A percentile compares a stretch with the other conserved stretches of the same genome.
Conservation (phyloP, 1,139 yeast species). For the Eremothecium gossypii region DNA sequence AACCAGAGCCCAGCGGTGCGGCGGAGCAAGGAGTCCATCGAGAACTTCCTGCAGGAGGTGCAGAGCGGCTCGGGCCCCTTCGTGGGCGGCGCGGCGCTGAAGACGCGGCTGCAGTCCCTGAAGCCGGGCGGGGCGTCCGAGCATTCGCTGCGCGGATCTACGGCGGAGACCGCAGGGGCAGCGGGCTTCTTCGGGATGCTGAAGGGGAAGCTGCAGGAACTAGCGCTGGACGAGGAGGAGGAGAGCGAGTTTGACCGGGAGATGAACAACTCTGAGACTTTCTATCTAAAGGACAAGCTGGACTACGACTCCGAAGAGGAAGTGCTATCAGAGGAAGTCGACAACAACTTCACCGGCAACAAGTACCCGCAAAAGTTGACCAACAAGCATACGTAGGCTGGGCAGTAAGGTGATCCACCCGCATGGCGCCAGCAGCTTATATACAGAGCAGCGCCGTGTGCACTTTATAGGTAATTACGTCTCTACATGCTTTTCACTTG, state of each 20-base stretch:
- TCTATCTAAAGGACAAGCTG: neutral
- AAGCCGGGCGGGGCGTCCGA: too few relatives aligned
- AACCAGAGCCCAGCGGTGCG: constrained; percentile 17
- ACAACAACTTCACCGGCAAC: neutral
- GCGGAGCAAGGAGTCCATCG: constrained; percentile 17
- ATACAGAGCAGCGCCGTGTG: neutral
- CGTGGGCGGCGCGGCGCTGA: too few relatives aligned
- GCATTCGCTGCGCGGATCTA: neutral
- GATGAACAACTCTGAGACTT: neutral
- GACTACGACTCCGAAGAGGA: constrained; percentile 5
- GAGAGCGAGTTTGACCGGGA: constrained; percentile 26
- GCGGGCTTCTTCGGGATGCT: constrained; percentile 5
- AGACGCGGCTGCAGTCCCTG: too few relatives aligned
- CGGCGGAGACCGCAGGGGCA: neutral
- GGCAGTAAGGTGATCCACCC: too few relatives aligned
- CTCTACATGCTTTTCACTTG: constrained; percentile 17
- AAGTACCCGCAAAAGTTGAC: neutral
- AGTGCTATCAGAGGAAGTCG: neutral
- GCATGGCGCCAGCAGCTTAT: too few relatives aligned
- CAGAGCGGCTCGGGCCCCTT: neutral
- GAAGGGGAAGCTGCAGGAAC: constrained; percentile 23
- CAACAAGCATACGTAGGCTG: too few relatives aligned
- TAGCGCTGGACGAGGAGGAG: constrained; percentile 22
- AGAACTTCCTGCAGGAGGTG: constrained; percentile 14
- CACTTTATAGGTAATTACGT: neutral